These are phyloP conservation scores for Aspergillus fijiensis DNA, from an alignment of 2,329 filamentous ascomycete genomes.

Conservation along the genomic window DNA sequence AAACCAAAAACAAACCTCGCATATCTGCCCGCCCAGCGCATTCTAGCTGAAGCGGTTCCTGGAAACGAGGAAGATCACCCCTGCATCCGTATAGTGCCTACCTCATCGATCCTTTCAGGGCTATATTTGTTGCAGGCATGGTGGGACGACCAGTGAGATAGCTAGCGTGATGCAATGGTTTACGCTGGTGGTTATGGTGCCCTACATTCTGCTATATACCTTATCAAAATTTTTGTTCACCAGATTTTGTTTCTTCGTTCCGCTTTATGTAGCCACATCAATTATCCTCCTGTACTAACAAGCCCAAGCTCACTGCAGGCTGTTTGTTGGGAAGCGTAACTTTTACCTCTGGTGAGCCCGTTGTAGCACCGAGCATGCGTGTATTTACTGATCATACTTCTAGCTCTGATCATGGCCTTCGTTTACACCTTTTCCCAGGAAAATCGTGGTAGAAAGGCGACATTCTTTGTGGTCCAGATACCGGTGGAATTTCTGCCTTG, in stretches of 20 bases:
- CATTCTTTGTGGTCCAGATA: constrained; percentile 79
- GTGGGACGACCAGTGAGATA: constrained; percentile 74
- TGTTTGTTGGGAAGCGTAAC: constrained; percentile 31
- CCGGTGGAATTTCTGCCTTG: constrained; percentile 79
- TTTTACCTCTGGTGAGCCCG: constrained; percentile 41
- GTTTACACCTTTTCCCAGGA: constrained; percentile 85
- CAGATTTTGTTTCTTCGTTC: constrained; percentile 12
- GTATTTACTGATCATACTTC: constrained; percentile 46
- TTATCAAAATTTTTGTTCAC: constrained; percentile 19
- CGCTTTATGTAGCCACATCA: constrained; percentile 23
- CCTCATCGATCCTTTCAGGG: constrained; percentile 61
- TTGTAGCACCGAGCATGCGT: constrained; percentile 2
- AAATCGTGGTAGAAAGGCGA: constrained; percentile 71
- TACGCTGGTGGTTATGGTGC: constrained; percentile 64
- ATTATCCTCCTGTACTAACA: constrained; percentile 26
- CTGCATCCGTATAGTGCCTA: constrained; percentile 59
- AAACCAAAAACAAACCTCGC: constrained; percentile 51
- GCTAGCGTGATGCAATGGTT: constrained; percentile 53
- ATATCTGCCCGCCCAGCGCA: constrained; percentile 76
- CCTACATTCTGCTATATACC: constrained; percentile 55
- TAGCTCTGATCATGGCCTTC: constrained; percentile 74
- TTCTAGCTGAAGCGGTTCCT: constrained; percentile 78
- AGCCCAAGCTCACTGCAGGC: constrained; percentile 45
- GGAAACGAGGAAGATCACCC: constrained; percentile 79
- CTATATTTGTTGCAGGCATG: constrained; percentile 68